Conservation (phyloP, 2,329 filamentous ascomycete species). For the Aspergillus hiratsukae region DNA sequence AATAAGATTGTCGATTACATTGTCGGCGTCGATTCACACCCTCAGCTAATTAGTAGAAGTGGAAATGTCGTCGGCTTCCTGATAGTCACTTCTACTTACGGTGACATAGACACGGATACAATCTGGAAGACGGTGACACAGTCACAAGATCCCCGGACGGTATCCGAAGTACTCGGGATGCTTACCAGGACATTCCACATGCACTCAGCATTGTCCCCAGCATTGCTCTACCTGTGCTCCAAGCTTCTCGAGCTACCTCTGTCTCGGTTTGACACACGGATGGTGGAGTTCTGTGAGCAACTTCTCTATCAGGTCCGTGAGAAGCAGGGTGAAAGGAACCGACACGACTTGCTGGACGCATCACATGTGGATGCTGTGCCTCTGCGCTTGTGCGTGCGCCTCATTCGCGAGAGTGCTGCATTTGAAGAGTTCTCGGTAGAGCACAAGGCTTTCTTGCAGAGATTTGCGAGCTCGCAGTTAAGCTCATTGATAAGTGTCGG, state of each 20-base stretch:
- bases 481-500: conserved; percentile 56
- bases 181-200: conserved; percentile 47
- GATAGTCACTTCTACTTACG: conserved; percentile 71
- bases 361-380: conserved; percentile 40
- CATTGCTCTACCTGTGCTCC: conserved; percentile 62
- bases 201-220: conserved; percentile 36
- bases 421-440: conserved; percentile 51
- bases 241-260: conserved; percentile 66
- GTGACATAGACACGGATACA: conserved; percentile 65
- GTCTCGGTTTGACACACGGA: conserved; percentile 56
- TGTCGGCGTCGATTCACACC: conserved; percentile 84
- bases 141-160: conserved; percentile 79
- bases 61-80: conserved; percentile 84
- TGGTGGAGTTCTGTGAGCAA: conserved; percentile 58
- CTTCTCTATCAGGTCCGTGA: conserved; percentile 50
- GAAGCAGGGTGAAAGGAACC: conserved; percentile 37
- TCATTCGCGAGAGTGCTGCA: conserved; percentile 68
- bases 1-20: conserved; percentile 80
- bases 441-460: conserved; percentile 59
- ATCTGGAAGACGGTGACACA: conserved; percentile 80
- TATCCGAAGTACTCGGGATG: conserved; percentile 73
- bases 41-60: conserved; percentile 77
- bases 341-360: conserved; percentile 19
- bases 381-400: conserved; percentile 56
- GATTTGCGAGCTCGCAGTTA: conserved; percentile 60